A percentile compares a stretch with the other conserved stretches of the same genome.
phyloP scores from a whole-genome alignment of 352 stramenopile species.

The Globisporangium uncinulatum region DNA sequence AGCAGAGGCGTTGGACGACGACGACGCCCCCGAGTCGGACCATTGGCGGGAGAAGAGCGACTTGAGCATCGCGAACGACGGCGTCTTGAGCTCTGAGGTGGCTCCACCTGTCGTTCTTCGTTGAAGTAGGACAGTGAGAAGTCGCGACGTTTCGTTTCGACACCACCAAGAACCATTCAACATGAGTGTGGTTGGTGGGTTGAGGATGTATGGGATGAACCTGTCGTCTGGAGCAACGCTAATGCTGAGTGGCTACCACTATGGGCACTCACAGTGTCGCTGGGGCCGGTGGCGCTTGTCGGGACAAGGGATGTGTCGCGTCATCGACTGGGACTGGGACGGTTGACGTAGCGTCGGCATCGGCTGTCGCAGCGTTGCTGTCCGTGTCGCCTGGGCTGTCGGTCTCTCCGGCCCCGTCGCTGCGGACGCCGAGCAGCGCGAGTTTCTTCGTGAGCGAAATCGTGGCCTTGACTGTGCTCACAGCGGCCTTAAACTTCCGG shows the following conservation, averaged over 20 bases:
- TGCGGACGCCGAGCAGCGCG: conserved; percentile 19
- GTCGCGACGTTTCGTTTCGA: background rate
- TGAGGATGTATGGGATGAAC: no score
- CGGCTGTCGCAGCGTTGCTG: background rate
- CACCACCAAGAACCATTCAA: no score
- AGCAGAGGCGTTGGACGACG: background rate
- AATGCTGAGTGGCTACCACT: background rate
- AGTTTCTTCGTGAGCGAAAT: conserved; percentile 72
- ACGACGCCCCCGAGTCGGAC: background rate
- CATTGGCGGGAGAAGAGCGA: background rate
- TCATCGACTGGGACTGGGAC: background rate
- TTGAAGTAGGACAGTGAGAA: background rate
- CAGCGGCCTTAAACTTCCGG: conserved; percentile 80
- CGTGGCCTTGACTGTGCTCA: conserved; percentile 73
- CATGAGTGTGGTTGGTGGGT: no score
- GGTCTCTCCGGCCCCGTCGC: background rate
- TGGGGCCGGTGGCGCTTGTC: conserved; percentile 3
- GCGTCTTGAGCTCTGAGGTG: background rate
- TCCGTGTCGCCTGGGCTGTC: background rate
- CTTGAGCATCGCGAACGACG: background rate
- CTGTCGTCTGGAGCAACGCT: background rate
- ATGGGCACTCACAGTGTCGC: conserved; percentile 4
- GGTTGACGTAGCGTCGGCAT: background rate
- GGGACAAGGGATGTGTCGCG: background rate
- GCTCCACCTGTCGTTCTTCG: no score